Conservation (phyloP, 257 asterid genomes). For the Solanum infundibuliforme region DNA sequence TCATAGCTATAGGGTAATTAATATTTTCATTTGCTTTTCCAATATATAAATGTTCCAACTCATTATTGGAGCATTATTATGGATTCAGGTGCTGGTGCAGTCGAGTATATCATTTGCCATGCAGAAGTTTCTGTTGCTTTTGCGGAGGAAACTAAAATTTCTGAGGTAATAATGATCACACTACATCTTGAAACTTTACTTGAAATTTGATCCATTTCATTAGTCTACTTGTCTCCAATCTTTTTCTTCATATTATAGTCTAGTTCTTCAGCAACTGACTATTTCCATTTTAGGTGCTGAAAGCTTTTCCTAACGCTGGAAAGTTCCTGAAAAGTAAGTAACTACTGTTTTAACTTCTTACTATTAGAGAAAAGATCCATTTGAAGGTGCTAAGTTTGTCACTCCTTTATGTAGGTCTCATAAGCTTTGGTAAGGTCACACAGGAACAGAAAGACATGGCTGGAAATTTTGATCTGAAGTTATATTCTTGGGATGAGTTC, state of each 20-base stretch:
- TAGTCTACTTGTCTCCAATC: not conserved
- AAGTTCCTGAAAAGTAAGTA: constrained; percentile 57
- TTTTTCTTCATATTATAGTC: not conserved
- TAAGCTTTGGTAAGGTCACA: constrained; percentile 60
- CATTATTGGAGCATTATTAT: not conserved
- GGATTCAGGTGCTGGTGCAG: constrained; percentile 71
- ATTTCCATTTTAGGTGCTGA: constrained; percentile 36
- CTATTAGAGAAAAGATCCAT: not conserved
- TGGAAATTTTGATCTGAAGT: constrained; percentile 29
- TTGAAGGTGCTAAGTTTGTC: not conserved
- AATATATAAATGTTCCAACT: not conserved
- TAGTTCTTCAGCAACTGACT: not conserved
- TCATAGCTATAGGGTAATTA: not conserved
- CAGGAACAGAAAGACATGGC: constrained; percentile 42
- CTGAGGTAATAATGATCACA: constrained; percentile 38
- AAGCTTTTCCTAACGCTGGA: constrained; percentile 47
- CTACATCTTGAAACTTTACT: not conserved
- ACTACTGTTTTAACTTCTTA: not conserved
- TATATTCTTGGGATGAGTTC: constrained; percentile 76
- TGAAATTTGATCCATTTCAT: not conserved
- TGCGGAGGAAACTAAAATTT: constrained; percentile 54
- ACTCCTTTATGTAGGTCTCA: constrained; percentile 33
- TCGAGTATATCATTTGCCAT: constrained; percentile 60
- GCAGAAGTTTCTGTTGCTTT: constrained; percentile 66
- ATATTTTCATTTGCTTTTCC: not conserved